Evolutionary conservation across 2,329 filamentous ascomycete genomes (phyloP).

Genomic region (Magnaporthiopsis incrustans): DNA sequence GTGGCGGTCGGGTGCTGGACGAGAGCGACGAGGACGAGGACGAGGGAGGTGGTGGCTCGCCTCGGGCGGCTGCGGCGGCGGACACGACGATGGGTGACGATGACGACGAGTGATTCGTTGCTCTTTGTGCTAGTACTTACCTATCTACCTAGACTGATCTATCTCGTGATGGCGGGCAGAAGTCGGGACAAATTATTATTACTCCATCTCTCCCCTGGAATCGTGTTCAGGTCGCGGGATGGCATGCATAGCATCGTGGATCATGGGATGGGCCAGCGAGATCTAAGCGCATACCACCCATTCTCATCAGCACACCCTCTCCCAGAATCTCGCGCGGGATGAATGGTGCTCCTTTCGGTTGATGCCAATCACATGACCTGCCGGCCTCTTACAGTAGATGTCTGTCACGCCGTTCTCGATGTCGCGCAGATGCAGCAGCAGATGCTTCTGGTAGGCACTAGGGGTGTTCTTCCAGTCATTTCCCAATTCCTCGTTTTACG

Average conservation of each 20-base stretch:
- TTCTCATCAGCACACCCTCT: too few species aligned
- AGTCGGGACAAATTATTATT: not conserved
- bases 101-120: constrained; percentile 15
- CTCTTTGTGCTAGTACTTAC: not conserved
- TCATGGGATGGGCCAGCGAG: too few species aligned
- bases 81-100: constrained; percentile 27
- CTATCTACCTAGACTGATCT: not conserved
- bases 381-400: too few species aligned
- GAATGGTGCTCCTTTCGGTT: too few species aligned
- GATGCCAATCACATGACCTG: too few species aligned
- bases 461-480: too few species aligned
- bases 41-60: constrained; percentile 20
- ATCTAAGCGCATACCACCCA: too few species aligned
- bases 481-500: not conserved
- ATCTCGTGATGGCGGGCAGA: not conserved
- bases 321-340: too few species aligned
- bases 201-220: not conserved
- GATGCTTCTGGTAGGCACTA: not conserved
- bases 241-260: too few species aligned
- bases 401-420: too few species aligned
- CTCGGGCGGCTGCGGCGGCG: constrained; percentile 14
- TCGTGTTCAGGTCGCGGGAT: too few species aligned
- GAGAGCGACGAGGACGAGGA: constrained; percentile 49
- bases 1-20: constrained; percentile 38
- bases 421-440: too few species aligned